These are phyloP conservation scores for Chenopodium album DNA, from an alignment of 148 eudicot species.

Conservation along the genomic window DNA sequence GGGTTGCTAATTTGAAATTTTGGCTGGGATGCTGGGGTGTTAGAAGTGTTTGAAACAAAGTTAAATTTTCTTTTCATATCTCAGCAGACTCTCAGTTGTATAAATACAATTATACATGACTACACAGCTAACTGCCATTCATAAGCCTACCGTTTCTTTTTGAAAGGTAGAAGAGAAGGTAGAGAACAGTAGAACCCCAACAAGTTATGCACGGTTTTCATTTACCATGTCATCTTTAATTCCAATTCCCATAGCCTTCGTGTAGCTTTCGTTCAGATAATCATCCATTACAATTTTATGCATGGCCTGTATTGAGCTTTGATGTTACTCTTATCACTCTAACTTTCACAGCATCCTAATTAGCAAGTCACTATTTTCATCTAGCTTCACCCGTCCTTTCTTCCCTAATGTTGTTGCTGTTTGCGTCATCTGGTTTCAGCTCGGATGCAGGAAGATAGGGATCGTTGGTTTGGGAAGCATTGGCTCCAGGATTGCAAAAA, in stretches of 20 bases:
- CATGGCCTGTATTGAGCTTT: neutral
- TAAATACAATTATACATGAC: too few species aligned
- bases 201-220: neutral
- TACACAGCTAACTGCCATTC: neutral
- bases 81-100: neutral
- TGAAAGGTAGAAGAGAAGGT: too few species aligned
- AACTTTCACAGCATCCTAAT: neutral
- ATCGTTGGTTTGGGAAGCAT: conserved; percentile 82
- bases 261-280: neutral
- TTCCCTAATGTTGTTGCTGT: neutral
- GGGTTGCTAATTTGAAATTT: neutral
- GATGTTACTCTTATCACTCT: neutral
- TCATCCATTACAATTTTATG: neutral
- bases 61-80: too few species aligned
- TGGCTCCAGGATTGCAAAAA: conserved; percentile 63
- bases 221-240: neutral
- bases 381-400: neutral
- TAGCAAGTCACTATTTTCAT: neutral
- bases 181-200: too few species aligned
- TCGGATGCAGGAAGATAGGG: conserved; percentile 63
- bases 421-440: conserved; percentile 33
- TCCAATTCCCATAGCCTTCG: neutral
- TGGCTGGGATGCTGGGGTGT: neutral
- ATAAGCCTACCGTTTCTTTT: too few species aligned
- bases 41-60: neutral